These are phyloP conservation scores for Coriaria nepalensis DNA, from an alignment of 306 rosid genomes.

Conservation along the genomic window DNA sequence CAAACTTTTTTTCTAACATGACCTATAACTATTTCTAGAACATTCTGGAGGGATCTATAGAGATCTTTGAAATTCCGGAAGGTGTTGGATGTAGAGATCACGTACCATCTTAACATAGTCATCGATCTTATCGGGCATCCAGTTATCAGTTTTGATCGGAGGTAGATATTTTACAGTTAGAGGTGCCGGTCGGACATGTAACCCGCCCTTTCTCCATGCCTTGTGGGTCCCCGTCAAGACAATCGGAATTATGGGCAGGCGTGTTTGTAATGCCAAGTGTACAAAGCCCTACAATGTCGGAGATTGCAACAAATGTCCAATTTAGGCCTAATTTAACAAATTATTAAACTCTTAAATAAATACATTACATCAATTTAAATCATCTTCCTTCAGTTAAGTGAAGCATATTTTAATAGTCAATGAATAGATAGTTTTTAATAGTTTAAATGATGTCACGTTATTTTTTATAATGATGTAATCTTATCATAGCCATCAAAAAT, in stretches of 20 bases:
- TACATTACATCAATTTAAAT: too few species aligned
- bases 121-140: slow-evolving; percentile 38
- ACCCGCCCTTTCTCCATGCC: slow-evolving; percentile 56
- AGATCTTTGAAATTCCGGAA: slow-evolving; percentile 43
- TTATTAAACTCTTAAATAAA: too few species aligned
- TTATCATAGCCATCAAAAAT: too few species aligned
- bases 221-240: slow-evolving; percentile 43
- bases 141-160: slow-evolving; percentile 34
- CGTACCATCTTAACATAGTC: slow-evolving; percentile 27
- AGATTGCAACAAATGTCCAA: too few species aligned
- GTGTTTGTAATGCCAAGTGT: slow-evolving; percentile 50
- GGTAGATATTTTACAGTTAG: slow-evolving; percentile 37
- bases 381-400: too few species aligned
- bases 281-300: slow-evolving; percentile 42
- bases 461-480: too few species aligned
- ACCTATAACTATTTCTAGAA: slow-evolving; percentile 3
- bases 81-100: slow-evolving; percentile 27
- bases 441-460: too few species aligned
- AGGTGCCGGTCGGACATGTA: slow-evolving; percentile 38
- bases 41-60: slow-evolving; percentile 12
- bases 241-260: slow-evolving; percentile 49
- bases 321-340: too few species aligned
- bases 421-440: too few species aligned
- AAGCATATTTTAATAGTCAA: too few species aligned
- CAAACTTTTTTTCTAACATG: slow-evolving; percentile 9